Conservation (phyloP, 1,139 yeast genomes). For the Schwanniomyces etchellsii region DNA sequence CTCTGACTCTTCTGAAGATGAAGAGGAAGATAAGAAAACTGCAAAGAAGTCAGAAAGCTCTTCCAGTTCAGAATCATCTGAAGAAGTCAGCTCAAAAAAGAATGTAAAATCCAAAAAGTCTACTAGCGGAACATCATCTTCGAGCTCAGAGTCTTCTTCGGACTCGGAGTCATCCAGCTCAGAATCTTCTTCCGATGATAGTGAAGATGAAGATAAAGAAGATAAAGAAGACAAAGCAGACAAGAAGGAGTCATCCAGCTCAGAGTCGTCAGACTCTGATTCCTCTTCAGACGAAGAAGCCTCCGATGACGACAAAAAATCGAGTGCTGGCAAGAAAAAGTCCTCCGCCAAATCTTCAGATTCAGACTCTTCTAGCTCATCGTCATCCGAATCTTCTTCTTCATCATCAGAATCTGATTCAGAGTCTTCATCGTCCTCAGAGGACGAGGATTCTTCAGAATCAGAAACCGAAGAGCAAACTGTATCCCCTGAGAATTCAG, state of each 20-base stretch:
- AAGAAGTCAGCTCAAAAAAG: constrained; percentile 8
- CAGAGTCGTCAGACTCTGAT: constrained; percentile 18
- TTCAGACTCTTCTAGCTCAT: constrained; percentile 14
- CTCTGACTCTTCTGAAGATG: constrained; percentile 7
- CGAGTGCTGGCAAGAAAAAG: constrained; percentile 13
- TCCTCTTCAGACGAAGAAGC: constrained; percentile 24
- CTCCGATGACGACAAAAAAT: constrained; percentile 20
- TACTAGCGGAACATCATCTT: constrained; percentile 17
- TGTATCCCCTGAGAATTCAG: constrained; percentile 8
- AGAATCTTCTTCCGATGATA: constrained; percentile 12
- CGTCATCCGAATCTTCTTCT: constrained; percentile 12
- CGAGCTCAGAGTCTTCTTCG: constrained; percentile 23
- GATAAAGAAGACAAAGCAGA: constrained; percentile 12
- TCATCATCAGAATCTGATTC: constrained; percentile 13
- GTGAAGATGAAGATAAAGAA: constrained; percentile 14
- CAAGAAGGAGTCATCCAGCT: constrained; percentile 13
- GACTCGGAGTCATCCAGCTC: constrained; percentile 10
- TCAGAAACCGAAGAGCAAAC: constrained; percentile 16
- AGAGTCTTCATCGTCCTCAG: constrained; percentile 16
- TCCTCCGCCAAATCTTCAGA: constrained; percentile 12
- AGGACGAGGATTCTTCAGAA: constrained; percentile 15
- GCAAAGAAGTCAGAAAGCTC: constrained; percentile 6
- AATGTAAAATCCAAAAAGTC: constrained; percentile 9
- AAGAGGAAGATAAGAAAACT: constrained; percentile 7
- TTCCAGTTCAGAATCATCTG: constrained; percentile 3